Conservation (phyloP, 495 filamentous ascomycete genomes). For the Evansstolkia leycettana region DNA sequence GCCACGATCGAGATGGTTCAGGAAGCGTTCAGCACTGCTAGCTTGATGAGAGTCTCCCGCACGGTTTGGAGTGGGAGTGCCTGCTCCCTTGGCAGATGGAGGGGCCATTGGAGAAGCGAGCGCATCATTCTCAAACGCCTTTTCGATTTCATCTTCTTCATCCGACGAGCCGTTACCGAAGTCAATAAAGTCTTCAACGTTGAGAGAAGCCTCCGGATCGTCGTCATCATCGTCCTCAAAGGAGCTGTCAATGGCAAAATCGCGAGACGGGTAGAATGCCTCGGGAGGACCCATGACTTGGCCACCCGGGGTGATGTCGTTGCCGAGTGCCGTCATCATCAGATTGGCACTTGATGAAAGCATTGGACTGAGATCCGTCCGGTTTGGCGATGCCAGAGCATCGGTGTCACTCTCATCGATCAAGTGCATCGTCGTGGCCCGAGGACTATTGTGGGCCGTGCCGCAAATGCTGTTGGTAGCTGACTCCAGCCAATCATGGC, state of each 20-base stretch:
- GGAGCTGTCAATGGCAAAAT: slow-evolving; percentile 42
- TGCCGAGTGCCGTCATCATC: slow-evolving; percentile 60
- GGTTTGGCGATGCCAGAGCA: slow-evolving; percentile 33
- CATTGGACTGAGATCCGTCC: slow-evolving; percentile 42
- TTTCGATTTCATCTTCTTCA: slow-evolving; percentile 25
- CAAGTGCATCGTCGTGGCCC: slow-evolving; percentile 32
- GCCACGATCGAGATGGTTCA: slow-evolving; percentile 57
- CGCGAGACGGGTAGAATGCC: slow-evolving; percentile 61
- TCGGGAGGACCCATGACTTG: slow-evolving; percentile 62
- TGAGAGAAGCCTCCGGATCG: slow-evolving; percentile 52
- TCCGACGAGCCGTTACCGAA: slow-evolving; percentile 51
- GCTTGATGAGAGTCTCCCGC: slow-evolving; percentile 34
- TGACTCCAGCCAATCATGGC: slow-evolving; percentile 37
- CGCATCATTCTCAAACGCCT: slow-evolving; percentile 25
- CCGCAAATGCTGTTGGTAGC: slow-evolving; percentile 36
- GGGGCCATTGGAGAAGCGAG: slow-evolving; percentile 26
- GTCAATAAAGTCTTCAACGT: slow-evolving; percentile 61
- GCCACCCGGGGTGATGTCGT: slow-evolving; percentile 45
- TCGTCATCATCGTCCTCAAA: slow-evolving; percentile 47
- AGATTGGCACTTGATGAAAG: slow-evolving; percentile 56
- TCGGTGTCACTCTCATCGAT: slow-evolving; percentile 41
- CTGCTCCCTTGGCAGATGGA: slow-evolving; percentile 22
- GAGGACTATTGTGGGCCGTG: slow-evolving; percentile 42
- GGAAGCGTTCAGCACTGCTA: slow-evolving; percentile 41
- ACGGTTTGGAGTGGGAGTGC: slow-evolving; percentile 38